Base-by-base conservation (phyloP, 306 rosid species). In the Cicer pinnatifidum region DNA sequence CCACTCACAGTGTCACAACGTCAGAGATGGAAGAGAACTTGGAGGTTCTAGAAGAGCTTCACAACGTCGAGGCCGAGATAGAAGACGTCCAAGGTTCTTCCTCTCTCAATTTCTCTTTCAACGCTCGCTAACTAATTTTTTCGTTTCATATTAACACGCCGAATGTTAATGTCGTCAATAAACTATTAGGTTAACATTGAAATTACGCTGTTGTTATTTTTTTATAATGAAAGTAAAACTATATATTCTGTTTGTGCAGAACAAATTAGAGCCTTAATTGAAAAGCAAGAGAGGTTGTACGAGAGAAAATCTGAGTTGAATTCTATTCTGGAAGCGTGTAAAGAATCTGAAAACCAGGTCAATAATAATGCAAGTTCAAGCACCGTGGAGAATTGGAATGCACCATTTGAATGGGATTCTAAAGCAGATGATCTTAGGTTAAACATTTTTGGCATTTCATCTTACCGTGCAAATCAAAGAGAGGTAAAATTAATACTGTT, bases 391-490 rank as follows among this genome's bases (percentile, higher is more conserved):
- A 80, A 85, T 78, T 93, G 97, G 98, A 84, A 85, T 78, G 91
- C 91, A 11, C 8, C 80, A 60, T 91, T 91, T 82, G 82, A 85
- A 69, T 93, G 98, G 97, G 98, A 93, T 85, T 85, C 96, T 69
- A 69, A 81, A 82, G 98, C 93, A 1, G 92, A 89, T 75, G 89
- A 93, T 68, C 12, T 85, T 58, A 82, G 92, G 73, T 83, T 93
- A 71, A 93, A 93, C 54, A 69, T 91, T 65, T 93, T 93, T 78
- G 97, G 98, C 83, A 89, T 91, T 88, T 83, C 97, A 8, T 46
- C 88, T 16, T 93, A 89, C 79, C 97, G 98, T 53, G 89, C 96
- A 52, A 91, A 91, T 81, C 98, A 91, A 78, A 85, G 87, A 79
- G 97, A 93, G 96, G 98, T 88, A 54, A 79, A 58, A 20, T 19